These are phyloP conservation scores for Globisporangium viniferum DNA, from an alignment of 352 stramenopile genomes.

Conservation along the genomic window DNA sequence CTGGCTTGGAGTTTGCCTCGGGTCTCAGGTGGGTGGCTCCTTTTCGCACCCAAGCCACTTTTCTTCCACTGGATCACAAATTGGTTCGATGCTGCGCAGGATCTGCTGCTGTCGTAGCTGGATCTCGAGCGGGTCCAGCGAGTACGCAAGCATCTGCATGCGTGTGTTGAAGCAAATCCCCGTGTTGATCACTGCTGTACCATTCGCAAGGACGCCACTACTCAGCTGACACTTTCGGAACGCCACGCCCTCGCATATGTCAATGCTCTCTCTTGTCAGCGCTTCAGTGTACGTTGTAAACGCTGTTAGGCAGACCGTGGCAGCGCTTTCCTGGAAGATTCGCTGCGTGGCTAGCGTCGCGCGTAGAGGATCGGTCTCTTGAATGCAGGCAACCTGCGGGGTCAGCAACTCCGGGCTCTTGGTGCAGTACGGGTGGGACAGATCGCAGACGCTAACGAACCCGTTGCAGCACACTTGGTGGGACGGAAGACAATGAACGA, in stretches of 20 bases:
- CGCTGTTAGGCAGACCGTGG: constrained; percentile 13
- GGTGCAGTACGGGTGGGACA: constrained; percentile 20
- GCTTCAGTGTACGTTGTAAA: constrained; percentile 14
- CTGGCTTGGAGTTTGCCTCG: too few relatives aligned
- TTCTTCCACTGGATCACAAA: constrained; percentile 17
- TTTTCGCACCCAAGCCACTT: constrained; percentile 7
- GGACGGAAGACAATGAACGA: constrained; percentile 24
- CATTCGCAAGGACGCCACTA: neutral
- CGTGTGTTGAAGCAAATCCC: constrained; percentile 3
- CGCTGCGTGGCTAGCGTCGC: neutral
- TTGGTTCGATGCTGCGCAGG: constrained; percentile 5
- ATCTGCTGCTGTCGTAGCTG: constrained; percentile 15
- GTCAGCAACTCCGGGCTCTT: neutral
- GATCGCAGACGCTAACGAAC: constrained; percentile 22
- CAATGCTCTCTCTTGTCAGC: constrained; percentile 7
- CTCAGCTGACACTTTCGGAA: neutral
- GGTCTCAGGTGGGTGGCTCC: neutral
- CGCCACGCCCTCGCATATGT: constrained; percentile 1
- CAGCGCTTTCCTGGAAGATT: neutral
- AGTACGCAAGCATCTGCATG: constrained; percentile 14
- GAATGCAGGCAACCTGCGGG: neutral
- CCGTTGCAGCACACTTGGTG: constrained; percentile 29
- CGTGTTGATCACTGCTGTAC: neutral
- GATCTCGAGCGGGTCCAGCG: constrained; percentile 13
- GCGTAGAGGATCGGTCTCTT: neutral